These are phyloP conservation scores for Gossypium sturtianum DNA, from an alignment of 345 rosid species.

Conservation along the genomic window DNA sequence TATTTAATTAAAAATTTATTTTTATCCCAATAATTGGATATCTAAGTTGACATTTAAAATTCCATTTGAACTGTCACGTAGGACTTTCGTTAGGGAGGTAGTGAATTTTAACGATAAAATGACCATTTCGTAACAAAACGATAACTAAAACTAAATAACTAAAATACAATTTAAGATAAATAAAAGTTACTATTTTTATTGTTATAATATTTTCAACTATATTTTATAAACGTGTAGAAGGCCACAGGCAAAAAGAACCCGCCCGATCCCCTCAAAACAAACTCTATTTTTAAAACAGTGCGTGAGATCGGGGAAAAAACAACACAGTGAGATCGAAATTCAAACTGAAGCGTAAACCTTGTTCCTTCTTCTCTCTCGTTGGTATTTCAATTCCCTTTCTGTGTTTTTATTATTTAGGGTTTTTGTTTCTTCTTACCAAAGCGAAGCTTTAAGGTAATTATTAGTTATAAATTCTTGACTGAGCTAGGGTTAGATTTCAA, in stretches of 20 bases:
- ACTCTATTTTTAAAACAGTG: not conserved
- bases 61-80: accelerated
- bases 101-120: accelerated
- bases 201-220: too few species aligned
- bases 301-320: not conserved
- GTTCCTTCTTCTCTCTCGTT: not conserved
- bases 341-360: too few species aligned
- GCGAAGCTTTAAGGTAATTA: too few species aligned
- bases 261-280: not conserved
- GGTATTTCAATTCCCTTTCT: not conserved
- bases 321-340: too few species aligned
- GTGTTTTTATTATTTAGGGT: not conserved
- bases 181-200: too few species aligned
- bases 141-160: too few species aligned
- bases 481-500: not conserved
- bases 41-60: accelerated
- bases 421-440: too few species aligned
- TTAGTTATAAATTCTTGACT: too few species aligned
- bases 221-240: too few species aligned
- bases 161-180: too few species aligned
- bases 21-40: accelerated
- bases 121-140: accelerated
- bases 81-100: accelerated
- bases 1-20: too few species aligned
- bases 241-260: too few species aligned